Base-by-base conservation (phyloP, 345 rosid species). In the Orychophragmus violaceus region DNA sequence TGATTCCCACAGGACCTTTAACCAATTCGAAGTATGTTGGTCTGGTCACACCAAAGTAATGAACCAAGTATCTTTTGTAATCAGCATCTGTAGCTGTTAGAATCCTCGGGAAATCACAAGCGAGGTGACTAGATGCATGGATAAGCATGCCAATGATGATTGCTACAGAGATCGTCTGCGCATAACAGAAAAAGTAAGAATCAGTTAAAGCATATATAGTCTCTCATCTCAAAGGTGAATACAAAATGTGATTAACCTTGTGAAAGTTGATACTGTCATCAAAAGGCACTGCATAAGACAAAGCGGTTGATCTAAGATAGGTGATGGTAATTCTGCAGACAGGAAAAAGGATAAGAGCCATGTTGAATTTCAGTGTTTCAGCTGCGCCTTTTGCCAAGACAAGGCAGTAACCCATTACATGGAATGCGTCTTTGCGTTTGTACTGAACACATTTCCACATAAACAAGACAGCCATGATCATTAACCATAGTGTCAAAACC, bases 211-310 rank as follows among this genome's bases (percentile, higher is more conserved):
- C 60, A 56, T 29, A 52, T 27, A 14, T 30, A 56, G 44, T 10
- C 32, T 33, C 25, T 28, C 16, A 21, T 70, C 41, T 5, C 2
- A 41, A 25, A 21, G n/a, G 11, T 8, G 14, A 46, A 29, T 63
- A 22, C 35, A 51, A 45, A 51, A 67, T 53, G 14, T 30, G 5
- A 8, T 9, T 4, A 63, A 93, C 98, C 96, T 93, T 90, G 85
- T 93, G 98, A 65, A 93, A 90, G 70, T 90, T 93, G 78, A 88
- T 85, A 64, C 86, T 84, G 76, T 93, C 97, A 70, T 93, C 88
- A 41, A 93, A 93, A 54, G 98, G 98, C 49, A 93, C 80, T 16
- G 81, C 68, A 78, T 67, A 60, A 18, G 91, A 85, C 75, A 93
- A 55, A 78, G 37, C 72, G 13, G 98, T 93, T 75, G 96, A 84